Base-by-base conservation (phyloP, 2,329 filamentous ascomycete genomes). In the Ophiostoma triangulosporum region DNA sequence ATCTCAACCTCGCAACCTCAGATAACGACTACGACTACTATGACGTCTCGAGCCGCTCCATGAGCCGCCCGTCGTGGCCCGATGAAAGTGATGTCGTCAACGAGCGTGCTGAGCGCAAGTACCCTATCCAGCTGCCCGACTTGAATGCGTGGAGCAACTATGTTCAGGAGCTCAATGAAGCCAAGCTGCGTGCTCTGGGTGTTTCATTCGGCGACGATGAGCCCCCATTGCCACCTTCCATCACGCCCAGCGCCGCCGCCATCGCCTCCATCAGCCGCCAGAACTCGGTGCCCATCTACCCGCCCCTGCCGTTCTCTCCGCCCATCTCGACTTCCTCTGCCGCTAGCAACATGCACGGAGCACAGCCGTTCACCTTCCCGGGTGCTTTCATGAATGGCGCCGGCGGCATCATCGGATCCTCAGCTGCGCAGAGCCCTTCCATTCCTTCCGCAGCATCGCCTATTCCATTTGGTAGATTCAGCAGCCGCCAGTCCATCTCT, bases 131-230 rank as follows among this genome's bases (percentile, higher is more conserved):
- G 24, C 73, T 93, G 56, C 85, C 87, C 2, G 84, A 88, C 62
- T 69, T 84, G 57, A 81, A 83, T 64, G 73, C 76, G 1, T 81
- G 78, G 78, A 84, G 88, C 62, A 74, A 81, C 26, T 95, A 97
- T 66, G 85, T 90, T 55, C 78, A 85, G 53, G 83, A 85, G 60
- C 72, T 97, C 33, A 82, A 87, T 60, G 93, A 98, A 70, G 88
- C 91, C 57, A 98, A 96, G 69, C 74, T 98, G 51, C 83, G 89
- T 57, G 90, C 91, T 50, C 75, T 98, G 53, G 93, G 93, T 59
- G 93, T 97, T 12, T 89, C 81, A 17, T 76, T 87, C 57, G 86
- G 82, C 33, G 81, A 84, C 49, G 84, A 88, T 6, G 87, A 93
- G 51, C 79, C 81, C 11, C 69, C 71, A 27, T 70, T 77, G 56